These are phyloP conservation scores for Naganishia randhawae DNA, from an alignment of 768 basidiomycete species.

Conservation along the genomic window DNA sequence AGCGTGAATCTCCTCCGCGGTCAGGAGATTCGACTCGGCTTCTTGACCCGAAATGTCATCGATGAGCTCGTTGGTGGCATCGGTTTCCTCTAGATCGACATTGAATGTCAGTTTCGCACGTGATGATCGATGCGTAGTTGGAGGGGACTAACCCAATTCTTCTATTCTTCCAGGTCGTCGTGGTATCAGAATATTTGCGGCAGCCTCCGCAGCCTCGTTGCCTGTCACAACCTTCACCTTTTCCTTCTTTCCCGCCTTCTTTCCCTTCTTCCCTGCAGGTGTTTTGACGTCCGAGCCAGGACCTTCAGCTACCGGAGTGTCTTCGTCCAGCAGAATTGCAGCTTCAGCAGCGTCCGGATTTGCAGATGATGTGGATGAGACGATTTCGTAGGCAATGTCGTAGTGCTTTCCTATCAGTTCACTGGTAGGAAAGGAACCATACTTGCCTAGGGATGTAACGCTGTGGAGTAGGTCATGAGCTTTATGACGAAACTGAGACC, in stretches of 20 bases:
- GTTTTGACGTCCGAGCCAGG: not conserved
- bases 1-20: conserved; percentile 73
- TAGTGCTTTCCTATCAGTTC: conserved; percentile 78
- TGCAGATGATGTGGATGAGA: conserved; percentile 29
- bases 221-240: conserved; percentile 57
- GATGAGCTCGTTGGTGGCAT: conserved; percentile 93
- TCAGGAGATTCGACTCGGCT: conserved; percentile 57
- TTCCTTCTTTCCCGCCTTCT: conserved; percentile 25
- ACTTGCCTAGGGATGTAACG: conserved; percentile 71
- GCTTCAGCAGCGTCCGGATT: not conserved
- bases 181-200: conserved; percentile 15
- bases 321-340: conserved; percentile 15
- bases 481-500: not conserved
- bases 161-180: conserved; percentile 64
- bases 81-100: conserved; percentile 77
- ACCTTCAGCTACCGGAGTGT: conserved; percentile 23
- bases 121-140: too few species aligned
- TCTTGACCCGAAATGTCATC: conserved; percentile 56
- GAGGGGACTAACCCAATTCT: conserved; percentile 66
- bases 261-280: conserved; percentile 20
- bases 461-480: conserved; percentile 51
- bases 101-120: not conserved
- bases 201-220: conserved; percentile 54
- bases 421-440: conserved; percentile 73
- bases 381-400: conserved; percentile 83